These are phyloP conservation scores for Geotrichum bryndzae DNA, from an alignment of 1,139 yeast genomes.

Conservation along the genomic window DNA sequence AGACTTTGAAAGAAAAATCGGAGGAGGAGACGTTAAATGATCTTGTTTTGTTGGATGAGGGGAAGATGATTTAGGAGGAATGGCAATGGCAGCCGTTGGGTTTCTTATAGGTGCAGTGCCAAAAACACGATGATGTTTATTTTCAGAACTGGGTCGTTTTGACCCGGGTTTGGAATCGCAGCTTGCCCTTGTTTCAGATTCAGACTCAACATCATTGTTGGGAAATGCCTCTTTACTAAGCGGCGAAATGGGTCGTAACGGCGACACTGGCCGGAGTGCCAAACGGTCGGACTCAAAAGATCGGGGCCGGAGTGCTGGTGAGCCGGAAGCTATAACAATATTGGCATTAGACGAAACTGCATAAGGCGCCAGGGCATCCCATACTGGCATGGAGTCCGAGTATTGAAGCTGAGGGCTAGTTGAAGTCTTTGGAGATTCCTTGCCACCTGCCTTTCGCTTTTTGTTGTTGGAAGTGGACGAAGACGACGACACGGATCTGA, in stretches of 20 bases:
- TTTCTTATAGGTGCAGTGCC: conserved; percentile 4
- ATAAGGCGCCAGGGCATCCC: conserved; percentile 15
- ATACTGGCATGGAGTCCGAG: conserved; percentile 16
- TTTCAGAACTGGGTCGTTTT: not conserved
- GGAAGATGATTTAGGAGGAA: not conserved
- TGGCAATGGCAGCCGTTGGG: not conserved
- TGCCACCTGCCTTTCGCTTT: not conserved
- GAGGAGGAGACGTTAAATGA: not conserved
- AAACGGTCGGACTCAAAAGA: conserved; percentile 9
- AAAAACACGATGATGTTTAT: not conserved
- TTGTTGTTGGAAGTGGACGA: not conserved
- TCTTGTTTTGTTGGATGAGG: not conserved
- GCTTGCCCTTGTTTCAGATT: not conserved
- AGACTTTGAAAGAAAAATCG: not conserved
- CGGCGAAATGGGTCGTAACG: conserved; percentile 10
- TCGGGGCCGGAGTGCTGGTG: conserved; percentile 3
- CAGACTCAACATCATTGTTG: not conserved
- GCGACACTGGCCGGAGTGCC: conserved; percentile 5
- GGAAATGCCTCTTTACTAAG: conserved; percentile 5
- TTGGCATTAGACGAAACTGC: conserved; percentile 14
- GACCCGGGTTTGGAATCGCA: not conserved
- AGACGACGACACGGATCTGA: not conserved
- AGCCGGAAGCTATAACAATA: conserved; percentile 13
- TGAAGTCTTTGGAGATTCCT: not conserved
- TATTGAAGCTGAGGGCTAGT: conserved; percentile 13